phyloP scores from a whole-genome alignment of 441 rosid genomes.

The Gossypium gossypioides region DNA sequence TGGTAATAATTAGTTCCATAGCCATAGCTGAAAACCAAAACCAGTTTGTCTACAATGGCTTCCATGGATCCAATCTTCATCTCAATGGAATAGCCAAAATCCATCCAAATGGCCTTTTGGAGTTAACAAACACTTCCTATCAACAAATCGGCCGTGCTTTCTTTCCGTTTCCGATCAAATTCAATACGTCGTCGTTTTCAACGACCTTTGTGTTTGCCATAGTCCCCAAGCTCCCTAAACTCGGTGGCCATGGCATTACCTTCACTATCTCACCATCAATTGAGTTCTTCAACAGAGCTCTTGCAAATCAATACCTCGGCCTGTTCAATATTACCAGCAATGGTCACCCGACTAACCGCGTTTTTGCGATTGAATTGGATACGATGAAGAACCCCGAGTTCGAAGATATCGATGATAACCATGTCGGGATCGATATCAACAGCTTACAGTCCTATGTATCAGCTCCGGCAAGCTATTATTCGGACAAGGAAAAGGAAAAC shows the following conservation, averaged over 20 bases:
- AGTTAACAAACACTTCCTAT: constrained; percentile 13
- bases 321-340: constrained; percentile 18
- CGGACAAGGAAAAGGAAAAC: not conserved
- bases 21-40: not conserved
- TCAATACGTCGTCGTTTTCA: constrained; percentile 13
- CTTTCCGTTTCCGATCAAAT: constrained; percentile 5
- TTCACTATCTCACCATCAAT: constrained; percentile 10
- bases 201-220: constrained; percentile 15
- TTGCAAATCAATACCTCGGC: constrained; percentile 21
- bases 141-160: constrained; percentile 17
- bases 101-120: constrained; percentile 12
- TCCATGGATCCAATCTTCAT: constrained; percentile 9
- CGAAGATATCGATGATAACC: constrained; percentile 23
- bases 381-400: constrained; percentile 8
- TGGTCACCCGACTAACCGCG: constrained; percentile 11
- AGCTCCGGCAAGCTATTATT: constrained; percentile 19
- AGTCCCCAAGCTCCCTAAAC: constrained; percentile 1
- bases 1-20: not conserved
- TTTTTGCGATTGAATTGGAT: constrained; percentile 31
- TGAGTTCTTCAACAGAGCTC: not conserved
- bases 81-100: constrained; percentile 10
- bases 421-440: constrained; percentile 31
- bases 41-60: constrained; percentile 17
- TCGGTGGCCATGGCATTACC: constrained; percentile 21
- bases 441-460: constrained; percentile 18